Base-by-base conservation (phyloP, 129 eudicot genomes). In the Sambucus nigra region DNA sequence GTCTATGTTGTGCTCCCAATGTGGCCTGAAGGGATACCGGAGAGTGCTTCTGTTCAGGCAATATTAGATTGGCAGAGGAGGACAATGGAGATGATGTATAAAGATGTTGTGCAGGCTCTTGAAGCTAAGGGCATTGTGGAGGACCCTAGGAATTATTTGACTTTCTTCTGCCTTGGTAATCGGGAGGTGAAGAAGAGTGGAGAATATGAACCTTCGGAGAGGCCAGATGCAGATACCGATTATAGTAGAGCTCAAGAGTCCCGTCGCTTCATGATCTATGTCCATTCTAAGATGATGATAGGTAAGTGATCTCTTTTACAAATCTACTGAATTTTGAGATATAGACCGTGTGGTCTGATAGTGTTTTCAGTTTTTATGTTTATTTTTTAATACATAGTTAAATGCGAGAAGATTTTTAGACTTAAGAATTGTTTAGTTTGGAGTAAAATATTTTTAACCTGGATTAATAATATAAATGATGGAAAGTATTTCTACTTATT, bases 11-110 rank as follows among this genome's bases (percentile, higher is more conserved):
- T 86, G 11, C 83, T 81, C 29, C 95, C 95, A 17, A 86, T 86
- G 95, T 86, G 95, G 95, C 95, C 95, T 2, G 95, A 86, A 59
- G 95, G 95, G 33, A 69, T 86, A 16, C 95, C 95, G 1, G 95
- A 81, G 66, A 86, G 91, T 55, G 95, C 74, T 15, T 81, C 95
- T 0, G 95, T 86, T 59, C 95, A 86, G 63, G 95, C 95, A 28
- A 86, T 86, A 47, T 54, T 86, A 23, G 95, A 86, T 33, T 86
- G 95, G 95, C 95, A 86, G 65, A 75, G 64, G 78, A 81, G 91
- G 65, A 81, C 95, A 4, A 75, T 86, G 83, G 91, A 86, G 64
- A 86, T 86, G 95, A 81, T 86, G 95, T 86, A 86, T 59, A 81
- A 72, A 57, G 91, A 86, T 59, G 54, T 86, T 0, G 42, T 81